Conservation (phyloP, 2,329 filamentous ascomycete genomes). For the Didymella lethalis region DNA sequence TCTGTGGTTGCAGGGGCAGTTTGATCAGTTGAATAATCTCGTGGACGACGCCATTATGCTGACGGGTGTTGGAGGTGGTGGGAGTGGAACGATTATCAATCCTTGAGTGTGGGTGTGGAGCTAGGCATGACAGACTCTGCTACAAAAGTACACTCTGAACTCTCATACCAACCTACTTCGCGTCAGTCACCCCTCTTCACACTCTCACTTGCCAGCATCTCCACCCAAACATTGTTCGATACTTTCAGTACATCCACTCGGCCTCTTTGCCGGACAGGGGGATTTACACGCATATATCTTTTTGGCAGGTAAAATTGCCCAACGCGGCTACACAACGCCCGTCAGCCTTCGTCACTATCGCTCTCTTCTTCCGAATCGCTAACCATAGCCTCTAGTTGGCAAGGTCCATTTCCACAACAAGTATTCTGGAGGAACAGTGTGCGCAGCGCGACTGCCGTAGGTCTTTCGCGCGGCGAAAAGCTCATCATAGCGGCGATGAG, state of each 20-base stretch:
- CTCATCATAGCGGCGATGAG: neutral
- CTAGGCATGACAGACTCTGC: neutral
- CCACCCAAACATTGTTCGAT: too few relatives aligned
- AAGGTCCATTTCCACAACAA: neutral
- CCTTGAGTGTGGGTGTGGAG: neutral
- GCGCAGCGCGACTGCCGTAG: neutral
- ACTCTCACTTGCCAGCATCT: too few relatives aligned
- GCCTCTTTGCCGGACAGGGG: too few relatives aligned
- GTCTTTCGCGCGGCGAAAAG: neutral
- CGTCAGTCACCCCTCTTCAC: too few relatives aligned
- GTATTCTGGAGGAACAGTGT: neutral
- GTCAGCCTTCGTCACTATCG: neutral
- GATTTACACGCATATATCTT: too few relatives aligned
- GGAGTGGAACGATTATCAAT: constrained; percentile 3
- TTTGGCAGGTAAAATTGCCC: too few relatives aligned
- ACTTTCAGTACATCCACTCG: too few relatives aligned
- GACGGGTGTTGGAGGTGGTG: constrained; percentile 33
- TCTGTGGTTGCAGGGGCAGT: constrained; percentile 44
- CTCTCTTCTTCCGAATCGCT: neutral
- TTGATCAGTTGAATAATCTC: constrained; percentile 44
- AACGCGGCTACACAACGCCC: too few relatives aligned
- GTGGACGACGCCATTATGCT: constrained; percentile 47
- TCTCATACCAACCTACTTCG: too few relatives aligned
- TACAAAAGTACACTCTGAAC: too few relatives aligned
- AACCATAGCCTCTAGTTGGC: neutral